Evolutionary conservation across 139 green algal species (phyloP).

Genomic region (Eudorina sp.): DNA sequence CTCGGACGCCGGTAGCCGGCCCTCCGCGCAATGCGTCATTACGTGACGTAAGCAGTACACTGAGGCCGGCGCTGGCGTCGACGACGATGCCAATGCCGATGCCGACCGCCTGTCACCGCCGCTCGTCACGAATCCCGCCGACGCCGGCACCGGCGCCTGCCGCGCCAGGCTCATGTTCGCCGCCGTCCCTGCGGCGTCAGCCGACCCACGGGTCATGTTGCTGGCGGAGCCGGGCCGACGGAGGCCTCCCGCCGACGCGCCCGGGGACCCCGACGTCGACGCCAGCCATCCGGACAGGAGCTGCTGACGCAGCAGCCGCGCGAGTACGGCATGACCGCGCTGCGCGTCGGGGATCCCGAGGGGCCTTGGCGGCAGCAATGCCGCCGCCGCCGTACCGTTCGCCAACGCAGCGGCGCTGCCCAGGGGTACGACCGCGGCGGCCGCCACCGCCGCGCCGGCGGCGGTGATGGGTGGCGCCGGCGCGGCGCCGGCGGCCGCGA

Average conservation of each 20-base stretch:
- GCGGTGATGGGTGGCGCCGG: neutral
- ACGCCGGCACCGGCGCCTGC: neutral
- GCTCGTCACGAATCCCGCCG: too few relatives aligned
- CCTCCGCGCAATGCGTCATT: constrained; percentile 1
- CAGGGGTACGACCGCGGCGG: neutral
- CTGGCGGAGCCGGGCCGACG: constrained; percentile 4
- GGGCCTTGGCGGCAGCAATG: neutral
- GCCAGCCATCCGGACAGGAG: neutral
- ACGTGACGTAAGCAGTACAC: constrained; percentile 25
- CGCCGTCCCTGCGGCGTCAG: neutral
- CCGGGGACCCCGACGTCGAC: neutral
- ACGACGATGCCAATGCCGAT: neutral
- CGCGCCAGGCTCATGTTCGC: neutral
- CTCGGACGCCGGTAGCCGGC: neutral
- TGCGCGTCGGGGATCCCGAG: neutral
- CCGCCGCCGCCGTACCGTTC: neutral
- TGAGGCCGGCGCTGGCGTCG: neutral
- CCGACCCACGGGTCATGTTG: neutral
- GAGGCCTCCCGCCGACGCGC: neutral
- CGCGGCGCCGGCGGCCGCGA: neutral
- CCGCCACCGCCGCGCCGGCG: neutral
- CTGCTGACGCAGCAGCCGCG: neutral
- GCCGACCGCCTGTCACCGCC: neutral
- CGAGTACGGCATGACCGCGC: neutral
- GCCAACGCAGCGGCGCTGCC: neutral